A percentile compares a stretch with the other conserved stretches of the same genome.
These are phyloP conservation scores for Verticillium klebahnii DNA, from an alignment of 2,329 filamentous ascomycete species.

Conservation along the genomic window DNA sequence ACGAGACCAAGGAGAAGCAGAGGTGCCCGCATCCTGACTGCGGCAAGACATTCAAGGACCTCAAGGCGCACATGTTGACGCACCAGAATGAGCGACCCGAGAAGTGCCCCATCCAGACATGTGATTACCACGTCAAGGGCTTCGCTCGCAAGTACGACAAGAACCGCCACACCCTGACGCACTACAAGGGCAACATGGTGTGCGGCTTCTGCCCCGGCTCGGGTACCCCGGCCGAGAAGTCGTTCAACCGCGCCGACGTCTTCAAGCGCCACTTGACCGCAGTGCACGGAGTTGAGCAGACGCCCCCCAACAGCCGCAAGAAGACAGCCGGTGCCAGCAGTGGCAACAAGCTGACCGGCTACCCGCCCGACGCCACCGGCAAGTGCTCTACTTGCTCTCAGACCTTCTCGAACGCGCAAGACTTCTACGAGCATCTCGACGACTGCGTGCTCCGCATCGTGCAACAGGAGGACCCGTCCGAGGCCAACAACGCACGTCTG, in stretches of 20 bases:
- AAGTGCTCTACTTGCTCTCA: slow-evolving; percentile 93
- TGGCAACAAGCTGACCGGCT: slow-evolving; percentile 46
- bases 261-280: slow-evolving; percentile 93
- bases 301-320: slow-evolving; percentile 85
- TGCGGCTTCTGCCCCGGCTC: slow-evolving; percentile 91
- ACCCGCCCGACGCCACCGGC: slow-evolving; percentile 75
- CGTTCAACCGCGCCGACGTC: slow-evolving; percentile 90
- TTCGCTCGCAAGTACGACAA: slow-evolving; percentile 97
- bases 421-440: slow-evolving; percentile 97
- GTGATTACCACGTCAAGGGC: slow-evolving; percentile 88
- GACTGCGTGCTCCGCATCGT: slow-evolving; percentile 69
- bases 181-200: slow-evolving; percentile 97
- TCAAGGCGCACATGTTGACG: slow-evolving; percentile 92
- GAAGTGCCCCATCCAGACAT: slow-evolving; percentile 89
- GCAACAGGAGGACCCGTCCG: slow-evolving; percentile 65
- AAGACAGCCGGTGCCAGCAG: slow-evolving; percentile 39
- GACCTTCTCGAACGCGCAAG: slow-evolving; percentile 88
- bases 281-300: slow-evolving; percentile 89
- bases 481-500: slow-evolving; percentile 63
- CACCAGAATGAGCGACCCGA: slow-evolving; percentile 88
- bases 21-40: slow-evolving; percentile 81
- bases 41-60: slow-evolving; percentile 81
- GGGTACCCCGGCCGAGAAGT: slow-evolving; percentile 86
- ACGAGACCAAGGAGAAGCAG: slow-evolving; percentile 63
- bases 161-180: slow-evolving; percentile 88